phyloP scores from a whole-genome alignment of 2,329 filamentous ascomycete species.

The Ceratocystis destructans region DNA sequence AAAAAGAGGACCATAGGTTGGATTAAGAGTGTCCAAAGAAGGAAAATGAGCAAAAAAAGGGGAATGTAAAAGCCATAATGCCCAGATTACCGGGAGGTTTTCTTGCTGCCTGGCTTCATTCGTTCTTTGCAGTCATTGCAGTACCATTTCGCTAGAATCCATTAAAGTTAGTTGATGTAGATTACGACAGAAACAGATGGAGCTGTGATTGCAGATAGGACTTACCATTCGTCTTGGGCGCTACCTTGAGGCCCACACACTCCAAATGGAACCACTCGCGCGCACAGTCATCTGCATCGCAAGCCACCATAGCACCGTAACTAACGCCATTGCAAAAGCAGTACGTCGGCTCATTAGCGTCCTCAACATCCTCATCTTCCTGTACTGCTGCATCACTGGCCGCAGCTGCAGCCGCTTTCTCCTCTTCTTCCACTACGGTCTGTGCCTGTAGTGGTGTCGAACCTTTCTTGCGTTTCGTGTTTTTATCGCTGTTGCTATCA shows the following conservation, averaged over 20 bases:
- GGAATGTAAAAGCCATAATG: background rate
- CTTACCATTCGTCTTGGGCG: slow-evolving; percentile 63
- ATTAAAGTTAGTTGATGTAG: slow-evolving; percentile 23
- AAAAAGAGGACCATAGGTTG: background rate
- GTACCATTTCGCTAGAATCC: slow-evolving; percentile 57
- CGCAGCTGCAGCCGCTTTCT: slow-evolving; percentile 29
- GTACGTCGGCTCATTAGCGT: slow-evolving; percentile 59
- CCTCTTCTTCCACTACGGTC: slow-evolving; percentile 6
- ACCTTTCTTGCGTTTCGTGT: slow-evolving; percentile 19
- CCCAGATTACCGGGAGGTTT: slow-evolving; percentile 31
- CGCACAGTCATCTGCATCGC: slow-evolving; percentile 58
- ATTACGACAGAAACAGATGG: background rate
- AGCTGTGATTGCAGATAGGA: slow-evolving; percentile 22
- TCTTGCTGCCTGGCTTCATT: slow-evolving; percentile 42
- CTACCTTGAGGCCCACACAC: slow-evolving; percentile 65
- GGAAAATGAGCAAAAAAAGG: background rate
- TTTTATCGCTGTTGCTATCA: slow-evolving; percentile 24
- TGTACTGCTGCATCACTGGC: slow-evolving; percentile 13
- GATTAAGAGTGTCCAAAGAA: background rate
- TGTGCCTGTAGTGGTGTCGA: slow-evolving; percentile 12
- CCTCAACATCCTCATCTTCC: slow-evolving; percentile 44
- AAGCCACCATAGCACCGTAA: slow-evolving; percentile 75
- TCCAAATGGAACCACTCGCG: slow-evolving; percentile 75
- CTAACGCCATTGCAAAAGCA: slow-evolving; percentile 70
- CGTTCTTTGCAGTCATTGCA: slow-evolving; percentile 65